Base-by-base conservation (phyloP, 441 rosid species). In the Syzygium syzygioides region DNA sequence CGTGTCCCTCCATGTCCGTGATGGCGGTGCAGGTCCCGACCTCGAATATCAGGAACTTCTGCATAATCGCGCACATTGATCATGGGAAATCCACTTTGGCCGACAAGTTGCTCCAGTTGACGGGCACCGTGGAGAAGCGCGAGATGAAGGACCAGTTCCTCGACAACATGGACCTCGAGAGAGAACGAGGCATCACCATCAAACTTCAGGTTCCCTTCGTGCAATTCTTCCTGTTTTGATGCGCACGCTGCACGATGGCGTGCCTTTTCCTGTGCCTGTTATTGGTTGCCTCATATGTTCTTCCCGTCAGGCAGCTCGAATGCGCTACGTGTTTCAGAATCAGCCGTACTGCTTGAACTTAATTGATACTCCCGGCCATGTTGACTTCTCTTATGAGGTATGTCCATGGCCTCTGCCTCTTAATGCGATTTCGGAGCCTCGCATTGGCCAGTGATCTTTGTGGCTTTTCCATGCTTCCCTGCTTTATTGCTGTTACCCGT, bases 101-200 rank as follows among this genome's bases (percentile, higher is more conserved):
- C 1, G 99, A 98, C 93, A 98, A 98, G 92, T 91, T 98, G 93
- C 99, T 98, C 88, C 98, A 98, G 87, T 91, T 94, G 86, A 98
- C 99, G 68, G 99, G 99, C 68, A 98, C 99, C 55, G 99, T 98
- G 11, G 96, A 97, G 93, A 94, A 91, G 87, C 93, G 99, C 71
- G 99, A 98, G 41, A 96, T 98, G 99, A 96, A 98, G 94, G 98
- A 95, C 4, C 99, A 98, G 95, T 98, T 97, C 91, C 97, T 98
- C 79, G 99, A 98, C 93, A 98, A 94, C 87, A 98, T 98, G 99
- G 99, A 98, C 90, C 96, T 98, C 93, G 99, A 97, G 94, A 94
- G 99, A 89, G 99, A 98, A 91, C 93, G 99, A 85, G 99, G 99
- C 95, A 98, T 98, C 88, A 98, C 99, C 3, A 97, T 98, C 91